These are phyloP conservation scores for Hortaea werneckii DNA, from an alignment of 2,329 filamentous ascomycete species.

Conservation along the genomic window DNA sequence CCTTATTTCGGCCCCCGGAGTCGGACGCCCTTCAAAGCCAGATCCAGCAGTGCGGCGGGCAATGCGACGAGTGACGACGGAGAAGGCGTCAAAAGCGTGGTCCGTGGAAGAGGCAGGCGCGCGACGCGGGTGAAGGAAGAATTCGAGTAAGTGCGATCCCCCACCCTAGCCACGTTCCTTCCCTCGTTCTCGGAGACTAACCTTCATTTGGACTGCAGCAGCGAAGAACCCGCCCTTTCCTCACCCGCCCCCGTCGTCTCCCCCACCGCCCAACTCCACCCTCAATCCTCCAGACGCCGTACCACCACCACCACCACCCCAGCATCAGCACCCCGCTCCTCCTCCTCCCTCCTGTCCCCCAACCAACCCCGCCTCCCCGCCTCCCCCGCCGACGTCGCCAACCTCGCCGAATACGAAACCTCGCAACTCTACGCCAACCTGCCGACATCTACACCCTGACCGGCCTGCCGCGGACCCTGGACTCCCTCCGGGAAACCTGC, in stretches of 20 bases:
- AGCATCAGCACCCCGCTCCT: background rate
- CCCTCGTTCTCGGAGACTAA: no score
- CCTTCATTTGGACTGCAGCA: background rate
- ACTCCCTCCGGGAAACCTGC: conserved; percentile 57
- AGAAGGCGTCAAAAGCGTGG: conserved; percentile 22
- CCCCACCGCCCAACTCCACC: background rate
- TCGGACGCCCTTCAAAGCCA: conserved; percentile 44
- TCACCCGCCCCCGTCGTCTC: background rate
- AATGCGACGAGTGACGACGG: conserved; percentile 13
- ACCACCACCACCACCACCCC: background rate
- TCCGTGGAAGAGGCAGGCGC: conserved; percentile 17
- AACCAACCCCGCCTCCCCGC: conserved; percentile 30
- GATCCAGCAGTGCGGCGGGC: conserved; percentile 12
- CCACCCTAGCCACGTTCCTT: conserved; percentile 12
- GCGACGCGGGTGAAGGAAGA: conserved; percentile 28
- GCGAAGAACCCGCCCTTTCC: background rate
- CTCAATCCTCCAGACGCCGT: background rate
- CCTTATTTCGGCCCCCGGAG: conserved; percentile 64
- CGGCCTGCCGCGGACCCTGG: conserved; percentile 55
- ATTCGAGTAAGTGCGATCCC: conserved; percentile 16
- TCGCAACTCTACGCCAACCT: conserved; percentile 57
- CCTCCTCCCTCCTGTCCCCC: background rate
- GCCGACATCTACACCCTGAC: conserved; percentile 53
- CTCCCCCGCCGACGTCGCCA: conserved; percentile 67
- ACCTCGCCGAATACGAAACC: conserved; percentile 63